These are phyloP conservation scores for Pontederia crassipes DNA, from an alignment of 176 grass and related monocot genomes.

Conservation along the genomic window DNA sequence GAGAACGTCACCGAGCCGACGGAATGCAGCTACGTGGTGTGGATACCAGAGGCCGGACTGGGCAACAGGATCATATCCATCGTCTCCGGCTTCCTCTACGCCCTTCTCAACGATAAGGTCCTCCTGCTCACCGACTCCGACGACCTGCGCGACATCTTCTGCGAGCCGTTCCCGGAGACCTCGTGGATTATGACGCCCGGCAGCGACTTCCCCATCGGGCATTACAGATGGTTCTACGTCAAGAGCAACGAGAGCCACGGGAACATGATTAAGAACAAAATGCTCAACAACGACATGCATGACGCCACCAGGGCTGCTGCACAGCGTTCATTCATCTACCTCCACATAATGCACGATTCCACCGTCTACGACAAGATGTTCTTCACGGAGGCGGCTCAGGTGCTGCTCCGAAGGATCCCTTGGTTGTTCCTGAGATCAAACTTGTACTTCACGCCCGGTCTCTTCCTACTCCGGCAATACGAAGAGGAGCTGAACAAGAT, in stretches of 20 bases:
- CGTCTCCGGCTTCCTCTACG: constrained; percentile 64
- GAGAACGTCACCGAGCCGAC: constrained; percentile 33
- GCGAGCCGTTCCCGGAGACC: constrained; percentile 66
- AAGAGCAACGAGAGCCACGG: constrained; percentile 33
- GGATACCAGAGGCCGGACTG: constrained; percentile 76
- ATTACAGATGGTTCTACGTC: constrained; percentile 32
- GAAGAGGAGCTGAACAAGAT: constrained; percentile 44
- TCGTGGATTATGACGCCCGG: constrained; percentile 53
- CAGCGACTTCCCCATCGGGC: constrained; percentile 19
- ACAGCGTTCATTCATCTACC: constrained; percentile 53
- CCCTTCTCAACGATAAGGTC: constrained; percentile 68
- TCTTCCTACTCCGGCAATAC: constrained; percentile 55
- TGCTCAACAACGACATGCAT: constrained; percentile 19
- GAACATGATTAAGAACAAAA: constrained; percentile 37
- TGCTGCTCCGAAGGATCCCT: constrained; percentile 44
- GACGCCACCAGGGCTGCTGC: constrained; percentile 19
- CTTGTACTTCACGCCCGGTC: constrained; percentile 71
- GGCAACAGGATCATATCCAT: constrained; percentile 82
- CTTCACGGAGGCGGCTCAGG: constrained; percentile 73
- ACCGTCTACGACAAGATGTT: constrained; percentile 45
- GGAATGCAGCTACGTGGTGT: constrained; percentile 65
- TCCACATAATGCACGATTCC: constrained; percentile 46
- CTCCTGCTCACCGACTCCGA: constrained; percentile 34
- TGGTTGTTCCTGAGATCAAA: constrained; percentile 82
- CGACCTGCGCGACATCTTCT: constrained; percentile 65